phyloP scores from a whole-genome alignment of 805 yeast species.

The Starmerella apis region DNA sequence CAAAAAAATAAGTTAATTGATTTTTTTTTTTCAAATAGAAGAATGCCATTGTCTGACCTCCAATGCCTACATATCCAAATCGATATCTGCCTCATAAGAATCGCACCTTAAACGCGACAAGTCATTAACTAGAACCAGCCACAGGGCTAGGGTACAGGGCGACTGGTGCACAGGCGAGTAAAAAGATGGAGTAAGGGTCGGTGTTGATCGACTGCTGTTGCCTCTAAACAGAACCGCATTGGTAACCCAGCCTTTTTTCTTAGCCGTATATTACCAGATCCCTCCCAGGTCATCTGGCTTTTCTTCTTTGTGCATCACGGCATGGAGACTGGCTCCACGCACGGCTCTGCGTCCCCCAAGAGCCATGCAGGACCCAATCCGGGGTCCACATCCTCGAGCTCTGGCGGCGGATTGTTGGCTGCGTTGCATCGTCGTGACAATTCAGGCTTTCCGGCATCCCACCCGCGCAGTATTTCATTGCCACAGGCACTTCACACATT shows the following conservation, averaged over 20 bases:
- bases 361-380: constrained; percentile 2
- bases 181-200: constrained; percentile 6
- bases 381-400: neutral
- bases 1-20: too few relatives aligned
- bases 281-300: neutral
- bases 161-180: constrained; percentile 5
- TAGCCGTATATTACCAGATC: neutral
- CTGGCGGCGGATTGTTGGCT: neutral
- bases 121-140: constrained; percentile 2
- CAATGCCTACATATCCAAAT: too few relatives aligned
- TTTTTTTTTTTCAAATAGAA: too few relatives aligned
- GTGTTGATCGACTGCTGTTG: constrained; percentile 1
- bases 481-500: constrained; percentile 8
- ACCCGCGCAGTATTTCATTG: constrained; percentile 8
- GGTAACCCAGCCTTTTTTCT: constrained; percentile 4
- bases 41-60: too few relatives aligned
- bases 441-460: neutral
- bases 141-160: constrained; percentile 3
- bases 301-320: constrained; percentile 1
- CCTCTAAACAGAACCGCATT: neutral
- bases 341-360: neutral
- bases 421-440: neutral
- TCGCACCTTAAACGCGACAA: neutral
- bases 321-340: constrained; percentile 8
- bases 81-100: neutral